These are phyloP conservation scores for Lactarius tabidus DNA, from an alignment of 768 basidiomycete genomes.

Conservation along the genomic window DNA sequence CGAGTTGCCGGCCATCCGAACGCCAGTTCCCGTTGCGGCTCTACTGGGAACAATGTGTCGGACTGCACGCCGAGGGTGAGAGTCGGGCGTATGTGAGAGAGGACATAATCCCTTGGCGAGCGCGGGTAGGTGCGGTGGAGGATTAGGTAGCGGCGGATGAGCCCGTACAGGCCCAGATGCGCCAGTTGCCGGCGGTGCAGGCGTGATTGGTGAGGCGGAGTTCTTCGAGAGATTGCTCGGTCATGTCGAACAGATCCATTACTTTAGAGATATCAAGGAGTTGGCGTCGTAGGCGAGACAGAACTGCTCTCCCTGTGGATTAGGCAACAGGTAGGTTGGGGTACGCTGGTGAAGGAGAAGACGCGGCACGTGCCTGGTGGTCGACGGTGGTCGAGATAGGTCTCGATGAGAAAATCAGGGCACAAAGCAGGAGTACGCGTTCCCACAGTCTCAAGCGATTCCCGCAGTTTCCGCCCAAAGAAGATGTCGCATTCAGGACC, in stretches of 20 bases:
- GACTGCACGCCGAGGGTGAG: slow-evolving; percentile 95
- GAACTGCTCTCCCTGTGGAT: slow-evolving; percentile 81
- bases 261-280: slow-evolving; percentile 97
- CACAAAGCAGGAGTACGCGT: slow-evolving; percentile 68
- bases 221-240: slow-evolving; percentile 63
- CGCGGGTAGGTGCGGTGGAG: slow-evolving; percentile 68
- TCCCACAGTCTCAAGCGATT: slow-evolving; percentile 29
- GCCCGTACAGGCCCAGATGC: slow-evolving; percentile 46
- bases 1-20: slow-evolving; percentile 86
- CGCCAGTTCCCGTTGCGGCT: slow-evolving; percentile 94
- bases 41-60: slow-evolving; percentile 94
- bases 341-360: neutral
- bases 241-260: slow-evolving; percentile 99
- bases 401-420: slow-evolving; percentile 97
- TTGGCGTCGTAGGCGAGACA: slow-evolving; percentile 99
- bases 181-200: slow-evolving; percentile 26
- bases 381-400: slow-evolving; percentile 98
- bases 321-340: neutral
- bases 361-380: slow-evolving; percentile 54
- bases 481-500: slow-evolving; percentile 99
- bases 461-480: slow-evolving; percentile 77
- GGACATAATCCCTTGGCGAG: slow-evolving; percentile 77
- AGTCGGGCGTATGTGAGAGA: slow-evolving; percentile 68
- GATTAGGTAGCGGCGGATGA: slow-evolving; percentile 67
- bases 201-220: slow-evolving; percentile 49